These are phyloP conservation scores for Pythium rhizo-oryzae DNA, from an alignment of 352 stramenopile genomes.

Conservation along the genomic window DNA sequence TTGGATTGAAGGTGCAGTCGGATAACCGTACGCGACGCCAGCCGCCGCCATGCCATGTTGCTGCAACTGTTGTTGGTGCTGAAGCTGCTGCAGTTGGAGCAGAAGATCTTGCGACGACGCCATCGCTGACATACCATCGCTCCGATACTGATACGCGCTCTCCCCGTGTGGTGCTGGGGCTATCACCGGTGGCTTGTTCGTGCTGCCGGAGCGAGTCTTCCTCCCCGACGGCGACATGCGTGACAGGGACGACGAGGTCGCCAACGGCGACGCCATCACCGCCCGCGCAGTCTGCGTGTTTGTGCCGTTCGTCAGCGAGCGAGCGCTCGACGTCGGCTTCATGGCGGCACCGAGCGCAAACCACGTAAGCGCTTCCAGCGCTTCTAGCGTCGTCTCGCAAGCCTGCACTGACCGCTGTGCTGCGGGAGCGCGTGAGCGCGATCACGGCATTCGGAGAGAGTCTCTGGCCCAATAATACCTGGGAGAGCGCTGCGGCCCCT, in stretches of 20 bases:
- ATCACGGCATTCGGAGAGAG: too few relatives aligned
- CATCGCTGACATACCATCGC: slow-evolving; percentile 4
- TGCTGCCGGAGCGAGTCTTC: slow-evolving; percentile 20
- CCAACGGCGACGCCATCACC: slow-evolving; percentile 25
- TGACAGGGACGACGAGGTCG: slow-evolving; percentile 16
- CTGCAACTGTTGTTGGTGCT: slow-evolving; percentile 43
- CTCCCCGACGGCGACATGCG: slow-evolving; percentile 32
- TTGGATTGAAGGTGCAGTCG: slow-evolving; percentile 11
- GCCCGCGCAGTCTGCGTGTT: slow-evolving; percentile 8
- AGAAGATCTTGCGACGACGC: slow-evolving; percentile 35
- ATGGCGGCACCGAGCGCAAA: slow-evolving; percentile 4
- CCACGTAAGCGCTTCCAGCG: too few relatives aligned
- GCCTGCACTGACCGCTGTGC: neutral
- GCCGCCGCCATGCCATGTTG: slow-evolving; percentile 33
- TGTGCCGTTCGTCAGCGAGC: slow-evolving; percentile 26
- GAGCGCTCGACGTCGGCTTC: slow-evolving; percentile 36
- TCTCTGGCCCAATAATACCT: neutral
- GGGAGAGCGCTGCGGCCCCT: too few relatives aligned
- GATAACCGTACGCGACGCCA: slow-evolving; percentile 17
- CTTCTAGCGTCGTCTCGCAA: neutral
- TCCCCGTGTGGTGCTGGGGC: neutral
- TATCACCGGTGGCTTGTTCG: slow-evolving; percentile 17
- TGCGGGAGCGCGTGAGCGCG: too few relatives aligned
- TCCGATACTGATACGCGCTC: neutral
- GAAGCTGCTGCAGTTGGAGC: slow-evolving; percentile 56